Evolutionary conservation across 1,139 yeast genomes (phyloP), one percentile per base, ranked within the genome.

Genomic region (Blastobotrys proliferans): DNA sequence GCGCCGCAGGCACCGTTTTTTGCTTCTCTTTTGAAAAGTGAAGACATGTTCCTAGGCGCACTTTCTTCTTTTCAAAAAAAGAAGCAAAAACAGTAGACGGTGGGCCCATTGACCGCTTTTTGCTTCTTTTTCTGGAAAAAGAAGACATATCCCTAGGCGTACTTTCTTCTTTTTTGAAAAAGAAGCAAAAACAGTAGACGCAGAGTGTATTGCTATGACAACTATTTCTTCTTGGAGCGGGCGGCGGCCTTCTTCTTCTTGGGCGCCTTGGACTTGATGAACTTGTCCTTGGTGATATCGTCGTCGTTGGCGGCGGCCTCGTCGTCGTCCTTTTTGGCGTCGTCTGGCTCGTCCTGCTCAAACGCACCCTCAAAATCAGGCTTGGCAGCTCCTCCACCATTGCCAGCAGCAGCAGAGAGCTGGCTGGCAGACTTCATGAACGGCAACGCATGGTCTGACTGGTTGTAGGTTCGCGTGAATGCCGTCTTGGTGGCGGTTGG

Each of bases 401-500:
- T 4, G 17, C 16, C 14, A 8, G 29, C 27, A 13, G 17, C 38
- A 41, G 44, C 73, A 64, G 46, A 72, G 51, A 56, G 62, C 63
- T 51, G 58, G 53, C 18, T 71, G 63, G 83, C 83, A 1, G 83
- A 78, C 54, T 75, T 77, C 70, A 83, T 83, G 47, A 86, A 87
- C 2, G 96, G 88, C 2, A 85, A 79, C 1, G 97, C 97, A 65
- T 92, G 98, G 8, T 79, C 69, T 36, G 64, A 64, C 13, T 76
- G 63, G 61, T 94, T 94, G 62, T 92, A 92, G 51, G 74, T 77
- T 52, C 95, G 72, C 0, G 99, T 94, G 61, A 92, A 88, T 9
- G 87, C 82, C 4, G 94, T 69, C 60, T 94, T 94, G 17, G 79
- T 81, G 25, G 80, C 73, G 1, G 95, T 75, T 10, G 92, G 78